phyloP scores from a whole-genome alignment of 768 basidiomycete genomes.

The Coprinopsis marcescibilis region DNA sequence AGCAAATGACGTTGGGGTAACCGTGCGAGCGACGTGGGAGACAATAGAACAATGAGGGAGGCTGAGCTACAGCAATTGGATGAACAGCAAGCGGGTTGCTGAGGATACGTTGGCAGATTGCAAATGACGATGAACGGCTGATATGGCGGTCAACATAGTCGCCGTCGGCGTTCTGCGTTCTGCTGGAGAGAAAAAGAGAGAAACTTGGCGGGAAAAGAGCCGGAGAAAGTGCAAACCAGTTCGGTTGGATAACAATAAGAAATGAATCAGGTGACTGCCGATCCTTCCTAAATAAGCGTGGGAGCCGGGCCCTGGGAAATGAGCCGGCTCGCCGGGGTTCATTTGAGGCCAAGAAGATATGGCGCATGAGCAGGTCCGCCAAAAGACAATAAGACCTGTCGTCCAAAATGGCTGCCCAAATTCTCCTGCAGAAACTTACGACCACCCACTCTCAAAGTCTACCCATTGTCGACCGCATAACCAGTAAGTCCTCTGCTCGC shows the following conservation, averaged over 20 bases:
- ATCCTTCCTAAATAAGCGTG: too few species aligned
- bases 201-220: too few species aligned
- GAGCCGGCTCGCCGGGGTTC: neutral
- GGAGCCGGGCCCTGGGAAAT: neutral
- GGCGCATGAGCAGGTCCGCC: slow-evolving; percentile 3
- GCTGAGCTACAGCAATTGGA: neutral
- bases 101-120: neutral
- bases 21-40: neutral
- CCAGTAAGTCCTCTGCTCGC: neutral
- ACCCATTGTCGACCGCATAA: neutral
- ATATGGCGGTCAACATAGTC: too few species aligned
- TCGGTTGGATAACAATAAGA: too few species aligned
- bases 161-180: too few species aligned
- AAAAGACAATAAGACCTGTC: slow-evolving; percentile 11
- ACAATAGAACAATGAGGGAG: neutral
- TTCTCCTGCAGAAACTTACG: slow-evolving; percentile 7
- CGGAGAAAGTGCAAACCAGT: too few species aligned
- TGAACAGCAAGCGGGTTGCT: too few species aligned
- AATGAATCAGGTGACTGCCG: too few species aligned
- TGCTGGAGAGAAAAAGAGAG: too few species aligned
- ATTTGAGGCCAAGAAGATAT: neutral
- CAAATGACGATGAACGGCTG: neutral
- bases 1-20: neutral
- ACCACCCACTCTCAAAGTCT: neutral
- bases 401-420: slow-evolving; percentile 10